These are phyloP conservation scores for Penicillium robsamsonii DNA, from an alignment of 495 filamentous ascomycete genomes.

Conservation along the genomic window DNA sequence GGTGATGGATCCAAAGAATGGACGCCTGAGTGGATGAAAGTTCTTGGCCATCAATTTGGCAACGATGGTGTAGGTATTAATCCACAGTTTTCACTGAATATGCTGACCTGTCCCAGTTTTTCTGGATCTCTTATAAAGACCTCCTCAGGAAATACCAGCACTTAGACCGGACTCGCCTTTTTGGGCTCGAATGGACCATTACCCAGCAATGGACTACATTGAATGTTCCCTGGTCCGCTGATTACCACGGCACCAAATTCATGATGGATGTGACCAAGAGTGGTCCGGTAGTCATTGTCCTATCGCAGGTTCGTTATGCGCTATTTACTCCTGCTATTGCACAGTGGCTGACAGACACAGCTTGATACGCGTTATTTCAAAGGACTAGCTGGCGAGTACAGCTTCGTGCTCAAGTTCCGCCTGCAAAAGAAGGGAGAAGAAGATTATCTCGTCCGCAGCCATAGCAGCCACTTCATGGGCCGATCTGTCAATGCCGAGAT, in stretches of 20 bases:
- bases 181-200: constrained; percentile 78
- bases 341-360: constrained; percentile 24
- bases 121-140: constrained; percentile 76
- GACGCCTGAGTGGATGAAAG: constrained; percentile 83
- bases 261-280: constrained; percentile 62
- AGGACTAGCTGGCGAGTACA: constrained; percentile 80
- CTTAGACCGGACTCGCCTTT: constrained; percentile 86
- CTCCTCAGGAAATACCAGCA: constrained; percentile 77
- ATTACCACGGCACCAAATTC: constrained; percentile 85
- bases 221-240: constrained; percentile 78
- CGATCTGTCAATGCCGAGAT: constrained; percentile 83
- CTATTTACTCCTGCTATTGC: background rate
- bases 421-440: constrained; percentile 76
- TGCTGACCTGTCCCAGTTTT: constrained; percentile 41
- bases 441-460: constrained; percentile 82
- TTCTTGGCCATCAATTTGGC: constrained; percentile 78
- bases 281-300: constrained; percentile 72
- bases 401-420: constrained; percentile 75
- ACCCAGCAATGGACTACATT: constrained; percentile 83
- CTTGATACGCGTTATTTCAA: constrained; percentile 84
- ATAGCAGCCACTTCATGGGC: constrained; percentile 64
- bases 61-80: constrained; percentile 65
- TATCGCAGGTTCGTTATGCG: constrained; percentile 57
- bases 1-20: constrained; percentile 89
- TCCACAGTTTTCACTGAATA: background rate